A percentile compares a stretch with the other conserved stretches of the same genome.
These are phyloP conservation scores for Pseudogymnoascus verrucosus DNA, from an alignment of 2,329 filamentous ascomycete species.

Conservation along the genomic window DNA sequence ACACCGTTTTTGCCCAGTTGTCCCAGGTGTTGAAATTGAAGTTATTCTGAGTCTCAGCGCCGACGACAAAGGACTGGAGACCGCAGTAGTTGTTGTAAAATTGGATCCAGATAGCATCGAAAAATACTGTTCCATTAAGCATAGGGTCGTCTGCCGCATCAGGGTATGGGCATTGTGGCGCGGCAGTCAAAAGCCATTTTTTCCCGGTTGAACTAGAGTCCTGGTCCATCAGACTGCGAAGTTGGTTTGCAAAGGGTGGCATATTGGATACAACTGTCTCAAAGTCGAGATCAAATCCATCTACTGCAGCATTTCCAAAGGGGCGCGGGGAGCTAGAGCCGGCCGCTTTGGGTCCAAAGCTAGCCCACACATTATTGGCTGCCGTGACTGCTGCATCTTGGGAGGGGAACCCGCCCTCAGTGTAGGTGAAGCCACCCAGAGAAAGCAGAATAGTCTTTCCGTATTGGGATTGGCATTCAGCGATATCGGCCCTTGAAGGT, in stretches of 20 bases:
- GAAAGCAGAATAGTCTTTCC: conserved; percentile 67
- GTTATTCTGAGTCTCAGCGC: conserved; percentile 37
- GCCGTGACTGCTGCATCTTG: conserved; percentile 42
- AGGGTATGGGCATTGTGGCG: conserved; percentile 61
- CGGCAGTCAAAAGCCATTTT: conserved; percentile 52
- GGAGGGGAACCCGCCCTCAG: conserved; percentile 57
- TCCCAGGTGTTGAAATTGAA: conserved; percentile 61
- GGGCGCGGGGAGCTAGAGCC: conserved; percentile 47
- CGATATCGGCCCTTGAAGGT: conserved; percentile 35
- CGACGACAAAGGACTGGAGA: conserved; percentile 41
- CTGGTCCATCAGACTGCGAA: conserved; percentile 47
- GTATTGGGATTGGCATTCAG: conserved; percentile 50
- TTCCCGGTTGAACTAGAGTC: conserved; percentile 35
- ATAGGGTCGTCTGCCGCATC: conserved; percentile 51
- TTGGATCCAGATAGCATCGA: conserved; percentile 35
- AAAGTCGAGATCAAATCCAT: conserved; percentile 74
- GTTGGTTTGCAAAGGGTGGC: conserved; percentile 48
- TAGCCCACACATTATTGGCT: conserved; percentile 59
- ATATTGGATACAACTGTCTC: conserved; percentile 54
- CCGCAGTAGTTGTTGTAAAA: conserved; percentile 50
- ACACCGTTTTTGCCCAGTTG: conserved; percentile 50
- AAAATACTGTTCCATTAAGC: conserved; percentile 42
- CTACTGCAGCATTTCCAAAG: conserved; percentile 56
- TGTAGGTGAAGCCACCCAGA: conserved; percentile 63
- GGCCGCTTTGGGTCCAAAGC: conserved; percentile 52